Conservation (phyloP, 169 alveolate species). For the Cryptosporidium viatorum region DNA sequence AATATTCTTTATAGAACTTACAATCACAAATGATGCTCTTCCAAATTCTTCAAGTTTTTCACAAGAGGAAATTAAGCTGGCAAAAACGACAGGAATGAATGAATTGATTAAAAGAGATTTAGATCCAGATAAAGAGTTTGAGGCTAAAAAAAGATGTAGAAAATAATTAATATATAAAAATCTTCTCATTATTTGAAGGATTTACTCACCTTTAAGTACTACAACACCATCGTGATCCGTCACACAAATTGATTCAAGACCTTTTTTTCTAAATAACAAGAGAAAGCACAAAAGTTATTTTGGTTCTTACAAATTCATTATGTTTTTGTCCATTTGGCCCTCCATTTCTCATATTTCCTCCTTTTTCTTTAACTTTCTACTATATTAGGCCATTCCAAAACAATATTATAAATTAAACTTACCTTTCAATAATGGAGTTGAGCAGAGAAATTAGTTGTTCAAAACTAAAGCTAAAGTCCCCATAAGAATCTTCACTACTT, state of each 20-base stretch:
- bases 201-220: conserved; percentile 53
- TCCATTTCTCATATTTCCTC: neutral
- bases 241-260: conserved; percentile 24
- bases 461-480: neutral
- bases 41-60: conserved; percentile 61
- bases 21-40: conserved; percentile 21
- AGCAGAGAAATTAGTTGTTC: neutral
- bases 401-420: neutral
- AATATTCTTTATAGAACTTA: neutral
- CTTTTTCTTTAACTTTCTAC: too few species aligned
- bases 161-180: neutral
- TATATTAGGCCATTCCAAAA: too few species aligned
- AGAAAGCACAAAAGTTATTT: neutral
- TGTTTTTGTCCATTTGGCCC: neutral
- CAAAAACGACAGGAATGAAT: conserved; percentile 1
- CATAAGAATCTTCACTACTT: neutral
- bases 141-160: neutral
- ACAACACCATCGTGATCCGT: conserved; percentile 56
- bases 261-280: conserved; percentile 4
- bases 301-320: neutral
- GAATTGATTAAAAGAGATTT: neutral
- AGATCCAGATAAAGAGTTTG: neutral
- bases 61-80: conserved; percentile 28
- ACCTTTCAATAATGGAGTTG: conserved; percentile 19
- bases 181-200: neutral